phyloP scores from a whole-genome alignment of 176 grass and related monocot genomes.

The Zoysia japonica region DNA sequence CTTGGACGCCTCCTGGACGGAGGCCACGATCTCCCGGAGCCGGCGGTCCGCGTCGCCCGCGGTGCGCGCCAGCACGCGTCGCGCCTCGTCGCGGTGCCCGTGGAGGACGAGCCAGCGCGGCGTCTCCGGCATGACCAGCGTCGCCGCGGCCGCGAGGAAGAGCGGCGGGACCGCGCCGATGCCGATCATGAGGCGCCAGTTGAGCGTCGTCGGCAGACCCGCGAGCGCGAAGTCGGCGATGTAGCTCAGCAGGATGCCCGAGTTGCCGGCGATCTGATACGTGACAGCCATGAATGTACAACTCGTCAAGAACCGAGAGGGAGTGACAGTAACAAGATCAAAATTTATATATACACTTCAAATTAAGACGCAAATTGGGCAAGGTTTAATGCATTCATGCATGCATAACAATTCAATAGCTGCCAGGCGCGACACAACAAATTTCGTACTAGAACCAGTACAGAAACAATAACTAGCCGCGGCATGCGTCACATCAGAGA shows the following conservation, averaged over 20 bases:
- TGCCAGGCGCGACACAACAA: too few relatives aligned
- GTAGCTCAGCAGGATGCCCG: constrained; percentile 67
- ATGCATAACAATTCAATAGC: too few relatives aligned
- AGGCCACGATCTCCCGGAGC: constrained; percentile 41
- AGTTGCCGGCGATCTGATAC: constrained; percentile 54
- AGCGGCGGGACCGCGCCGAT: constrained; percentile 61
- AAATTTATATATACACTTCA: too few relatives aligned
- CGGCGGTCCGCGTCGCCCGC: constrained; percentile 39
- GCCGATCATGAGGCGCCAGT: constrained; percentile 71
- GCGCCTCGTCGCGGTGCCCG: constrained; percentile 48
- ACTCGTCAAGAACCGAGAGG: too few relatives aligned
- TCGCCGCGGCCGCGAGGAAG: constrained; percentile 38
- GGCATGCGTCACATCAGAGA: background rate
- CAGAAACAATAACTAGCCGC: too few relatives aligned
- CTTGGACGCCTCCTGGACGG: constrained; percentile 12
- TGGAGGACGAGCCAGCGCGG: constrained; percentile 75
- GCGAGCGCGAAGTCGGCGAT: constrained; percentile 65
- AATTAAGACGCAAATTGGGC: too few relatives aligned
- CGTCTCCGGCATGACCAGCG: constrained; percentile 66
- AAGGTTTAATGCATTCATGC: too few relatives aligned
- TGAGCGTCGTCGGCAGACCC: constrained; percentile 32
- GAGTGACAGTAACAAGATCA: too few relatives aligned
- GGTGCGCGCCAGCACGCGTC: constrained; percentile 42
- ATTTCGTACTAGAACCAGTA: too few relatives aligned
- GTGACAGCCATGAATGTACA: too few relatives aligned